Evolutionary conservation across 805 yeast genomes (phyloP).

Genomic region (Cyberlindnera bimundalis): DNA sequence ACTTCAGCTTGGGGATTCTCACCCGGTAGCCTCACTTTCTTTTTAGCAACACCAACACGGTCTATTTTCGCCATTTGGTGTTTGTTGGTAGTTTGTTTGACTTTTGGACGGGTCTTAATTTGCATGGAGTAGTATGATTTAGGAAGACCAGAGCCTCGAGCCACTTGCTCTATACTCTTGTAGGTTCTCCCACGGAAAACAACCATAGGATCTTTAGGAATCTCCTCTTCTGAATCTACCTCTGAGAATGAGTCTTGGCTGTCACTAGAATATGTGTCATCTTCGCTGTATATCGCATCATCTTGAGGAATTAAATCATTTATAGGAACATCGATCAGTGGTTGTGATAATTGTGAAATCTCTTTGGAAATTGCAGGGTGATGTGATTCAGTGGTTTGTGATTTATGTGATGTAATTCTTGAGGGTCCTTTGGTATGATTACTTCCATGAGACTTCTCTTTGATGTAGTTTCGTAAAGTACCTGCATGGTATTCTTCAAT

Average conservation of each 20-base stretch:
- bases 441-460: neutral
- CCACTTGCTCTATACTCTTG: constrained; percentile 18
- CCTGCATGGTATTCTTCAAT: constrained; percentile 30
- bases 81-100: neutral
- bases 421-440: too few species aligned
- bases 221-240: constrained; percentile 5
- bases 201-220: constrained; percentile 1
- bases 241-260: constrained; percentile 16
- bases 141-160: constrained; percentile 23
- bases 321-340: neutral
- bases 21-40: constrained; percentile 8
- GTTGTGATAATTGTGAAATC: constrained; percentile 1
- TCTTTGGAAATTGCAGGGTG: neutral
- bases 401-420: too few species aligned
- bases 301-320: constrained; percentile 9
- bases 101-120: neutral
- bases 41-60: constrained; percentile 25
- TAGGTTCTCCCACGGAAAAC: constrained; percentile 22
- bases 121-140: constrained; percentile 22
- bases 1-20: too few species aligned
- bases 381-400: neutral
- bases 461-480: constrained; percentile 17
- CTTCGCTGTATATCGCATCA: constrained; percentile 1
- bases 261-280: constrained; percentile 1
- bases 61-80: constrained; percentile 4